Evolutionary conservation across 805 yeast genomes (phyloP), one percentile per base, ranked within the genome.

Genomic region (Cyberlindnera mississippiensis): DNA sequence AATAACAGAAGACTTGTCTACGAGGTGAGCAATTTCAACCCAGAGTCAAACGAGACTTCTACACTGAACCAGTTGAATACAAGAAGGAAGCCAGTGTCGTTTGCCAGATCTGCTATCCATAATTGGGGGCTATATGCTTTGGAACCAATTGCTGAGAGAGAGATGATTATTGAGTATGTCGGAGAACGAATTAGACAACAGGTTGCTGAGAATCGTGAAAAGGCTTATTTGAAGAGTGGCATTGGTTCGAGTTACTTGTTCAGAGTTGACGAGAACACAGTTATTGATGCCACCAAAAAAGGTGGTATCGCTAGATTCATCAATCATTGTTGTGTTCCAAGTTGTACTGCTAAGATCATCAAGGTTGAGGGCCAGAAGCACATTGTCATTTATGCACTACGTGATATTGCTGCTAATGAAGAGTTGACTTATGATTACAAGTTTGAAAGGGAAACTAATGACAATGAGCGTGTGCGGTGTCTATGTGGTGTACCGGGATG

Each of bases 291-390:
- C 6, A 91, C 98, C 0, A 91, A 90, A 59, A 85, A 82, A 49
- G 99, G 99, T 20, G 97, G 98, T 4, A 90, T 90, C 55, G 98
- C 99, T 0, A 72, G 99, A 46, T 93, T 93, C 57, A 93, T 93
- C 61, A 93, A 93, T 56, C 99, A 93, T 62, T 89, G 97, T 61
- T 93, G 99, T 66, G 85, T 84, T 40, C 99, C 99, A 1, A 89
- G 96, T 52, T 93, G 99, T 66, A 89, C 96, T 0, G 98, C 99
- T 2, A 91, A 90, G 59, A 89, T 93, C 57, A 90, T 90, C 56
- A 88, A 88, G 61, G 97, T 89, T 30, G 97, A 89, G 45, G 97
- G 97, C 4, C 82, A 77, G 55, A 88, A 87, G 64, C 75, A 98
- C 61, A 91, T 93, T 67, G 98, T 90, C 40, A 89, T 93, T 24